These are phyloP conservation scores for Pyrrhoderma lamaoense DNA, from an alignment of 1,284 basidiomycete species.

Conservation along the genomic window DNA sequence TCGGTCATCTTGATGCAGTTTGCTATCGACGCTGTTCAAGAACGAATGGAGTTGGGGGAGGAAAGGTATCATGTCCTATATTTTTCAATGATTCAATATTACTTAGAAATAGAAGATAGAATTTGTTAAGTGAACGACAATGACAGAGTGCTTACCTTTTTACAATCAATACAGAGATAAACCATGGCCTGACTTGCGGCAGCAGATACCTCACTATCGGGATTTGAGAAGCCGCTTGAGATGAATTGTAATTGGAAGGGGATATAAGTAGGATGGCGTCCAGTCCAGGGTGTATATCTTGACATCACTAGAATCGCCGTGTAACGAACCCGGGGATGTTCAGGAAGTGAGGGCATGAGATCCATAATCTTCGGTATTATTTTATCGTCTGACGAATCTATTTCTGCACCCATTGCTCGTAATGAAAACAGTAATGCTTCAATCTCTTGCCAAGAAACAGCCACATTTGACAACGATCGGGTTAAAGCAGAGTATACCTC, in stretches of 20 bases:
- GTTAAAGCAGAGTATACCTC: slow-evolving; percentile 80
- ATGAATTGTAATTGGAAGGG: slow-evolving; percentile 85
- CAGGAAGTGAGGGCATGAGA: slow-evolving; percentile 84
- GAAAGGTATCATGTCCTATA: slow-evolving; percentile 84
- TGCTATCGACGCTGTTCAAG: slow-evolving; percentile 67
- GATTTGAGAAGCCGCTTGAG: slow-evolving; percentile 82
- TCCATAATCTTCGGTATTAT: slow-evolving; percentile 95
- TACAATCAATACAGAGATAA: slow-evolving; percentile 96
- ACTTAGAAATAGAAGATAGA: too few species aligned
- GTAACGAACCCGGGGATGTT: slow-evolving; percentile 90
- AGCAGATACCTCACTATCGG: slow-evolving; percentile 77
- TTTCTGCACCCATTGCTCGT: slow-evolving; percentile 96
- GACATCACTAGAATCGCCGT: slow-evolving; percentile 93
- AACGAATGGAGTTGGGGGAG: slow-evolving; percentile 90
- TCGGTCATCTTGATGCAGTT: slow-evolving; percentile 82
- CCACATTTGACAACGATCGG: slow-evolving; percentile 52
- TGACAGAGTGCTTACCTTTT: slow-evolving; percentile 44
- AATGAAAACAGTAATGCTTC: slow-evolving; percentile 98
- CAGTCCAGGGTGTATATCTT: slow-evolving; percentile 97
- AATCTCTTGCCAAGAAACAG: slow-evolving; percentile 87
- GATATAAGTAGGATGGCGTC: slow-evolving; percentile 84
- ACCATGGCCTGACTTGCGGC: slow-evolving; percentile 96
- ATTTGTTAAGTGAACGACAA: slow-evolving; percentile 12
- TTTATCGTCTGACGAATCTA: slow-evolving; percentile 77
- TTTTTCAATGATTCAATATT: too few species aligned